These are phyloP conservation scores for Colletotrichum tanaceti DNA, from an alignment of 2,329 filamentous ascomycete species.

Conservation along the genomic window DNA sequence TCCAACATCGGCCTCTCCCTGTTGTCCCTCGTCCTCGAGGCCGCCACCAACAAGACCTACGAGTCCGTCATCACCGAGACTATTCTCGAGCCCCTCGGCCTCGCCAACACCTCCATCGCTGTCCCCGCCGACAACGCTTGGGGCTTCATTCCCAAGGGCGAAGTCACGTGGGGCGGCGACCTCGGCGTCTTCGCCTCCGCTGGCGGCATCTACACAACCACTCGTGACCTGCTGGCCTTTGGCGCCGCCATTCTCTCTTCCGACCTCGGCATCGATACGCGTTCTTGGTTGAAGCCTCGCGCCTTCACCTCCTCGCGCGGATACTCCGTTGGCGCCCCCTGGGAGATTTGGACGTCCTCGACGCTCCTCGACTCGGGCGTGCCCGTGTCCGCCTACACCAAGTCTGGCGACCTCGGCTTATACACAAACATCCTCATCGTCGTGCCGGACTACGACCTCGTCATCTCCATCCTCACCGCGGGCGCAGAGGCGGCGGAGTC, in stretches of 20 bases:
- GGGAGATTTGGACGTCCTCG: constrained; percentile 50
- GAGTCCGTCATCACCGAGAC: constrained; percentile 48
- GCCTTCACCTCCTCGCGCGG: constrained; percentile 53
- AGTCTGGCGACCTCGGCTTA: constrained; percentile 47
- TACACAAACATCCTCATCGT: constrained; percentile 52
- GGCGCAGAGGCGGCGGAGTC: constrained; percentile 45
- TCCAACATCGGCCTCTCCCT: constrained; percentile 44
- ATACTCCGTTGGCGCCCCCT: constrained; percentile 51
- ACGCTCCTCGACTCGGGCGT: constrained; percentile 47
- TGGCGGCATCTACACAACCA: constrained; percentile 57
- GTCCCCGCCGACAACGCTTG: constrained; percentile 46
- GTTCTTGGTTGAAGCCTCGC: constrained; percentile 60
- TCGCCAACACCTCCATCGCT: constrained; percentile 55
- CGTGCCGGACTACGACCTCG: constrained; percentile 50
- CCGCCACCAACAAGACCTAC: constrained; percentile 42
- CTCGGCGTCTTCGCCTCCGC: constrained; percentile 51
- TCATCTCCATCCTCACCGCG: constrained; percentile 53
- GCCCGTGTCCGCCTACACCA: constrained; percentile 50
- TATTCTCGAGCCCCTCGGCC: constrained; percentile 56
- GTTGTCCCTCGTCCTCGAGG: constrained; percentile 43
- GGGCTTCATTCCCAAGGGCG: constrained; percentile 52
- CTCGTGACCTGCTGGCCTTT: constrained; percentile 56
- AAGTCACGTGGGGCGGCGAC: constrained; percentile 51
- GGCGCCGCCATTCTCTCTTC: constrained; percentile 56
- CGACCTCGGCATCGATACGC: constrained; percentile 54